These are phyloP conservation scores for Citrus medica DNA, from an alignment of 345 rosid species.

Conservation along the genomic window DNA sequence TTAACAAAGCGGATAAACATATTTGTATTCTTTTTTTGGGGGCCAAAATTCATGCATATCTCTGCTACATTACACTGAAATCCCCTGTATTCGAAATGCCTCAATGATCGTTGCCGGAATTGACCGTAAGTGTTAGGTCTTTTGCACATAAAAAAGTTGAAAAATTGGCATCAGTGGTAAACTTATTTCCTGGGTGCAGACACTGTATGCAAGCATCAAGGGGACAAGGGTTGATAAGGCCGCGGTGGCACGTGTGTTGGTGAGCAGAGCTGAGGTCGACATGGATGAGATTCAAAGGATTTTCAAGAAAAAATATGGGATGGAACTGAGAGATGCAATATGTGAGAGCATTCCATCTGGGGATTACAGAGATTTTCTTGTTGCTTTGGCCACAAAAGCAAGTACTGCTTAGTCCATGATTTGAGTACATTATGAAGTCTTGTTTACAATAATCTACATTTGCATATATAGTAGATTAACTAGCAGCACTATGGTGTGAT, in stretches of 20 bases:
- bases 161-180: background rate
- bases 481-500: background rate
- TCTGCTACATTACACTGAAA: background rate
- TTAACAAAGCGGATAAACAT: too few species aligned
- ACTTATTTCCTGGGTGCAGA: conserved; percentile 19
- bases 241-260: conserved; percentile 37
- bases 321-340: conserved; percentile 44
- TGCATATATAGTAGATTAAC: background rate
- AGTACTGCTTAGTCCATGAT: background rate
- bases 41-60: background rate
- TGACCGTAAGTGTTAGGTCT: background rate
- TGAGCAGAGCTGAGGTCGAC: conserved; percentile 56
- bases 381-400: conserved; percentile 38
- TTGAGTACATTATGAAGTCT: background rate
- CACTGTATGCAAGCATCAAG: conserved; percentile 29
- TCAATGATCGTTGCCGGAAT: background rate
- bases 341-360: conserved; percentile 33
- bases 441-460: background rate
- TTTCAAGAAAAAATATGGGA: conserved; percentile 39
- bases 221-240: conserved; percentile 29
- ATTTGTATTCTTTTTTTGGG: background rate
- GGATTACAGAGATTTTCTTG: conserved; percentile 54
- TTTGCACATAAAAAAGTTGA: background rate
- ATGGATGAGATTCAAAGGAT: conserved; percentile 38
- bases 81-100: background rate